phyloP scores from a whole-genome alignment of 768 basidiomycete species.

The Cystofilobasidium bisporidii region DNA sequence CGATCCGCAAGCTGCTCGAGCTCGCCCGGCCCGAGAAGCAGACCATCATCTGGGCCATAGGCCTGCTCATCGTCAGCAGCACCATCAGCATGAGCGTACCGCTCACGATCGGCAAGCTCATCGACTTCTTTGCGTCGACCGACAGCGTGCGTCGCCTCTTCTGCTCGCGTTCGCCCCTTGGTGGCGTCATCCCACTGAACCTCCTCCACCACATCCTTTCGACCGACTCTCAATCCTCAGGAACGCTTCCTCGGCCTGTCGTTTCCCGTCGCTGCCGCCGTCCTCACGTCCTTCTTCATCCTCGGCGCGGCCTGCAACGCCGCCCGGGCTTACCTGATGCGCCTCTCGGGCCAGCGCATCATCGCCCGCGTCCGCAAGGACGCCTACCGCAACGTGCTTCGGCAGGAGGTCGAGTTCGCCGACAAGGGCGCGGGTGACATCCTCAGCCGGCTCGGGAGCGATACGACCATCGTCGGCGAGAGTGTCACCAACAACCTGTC shows the following conservation, averaged over 20 bases:
- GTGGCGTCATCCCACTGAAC: too few relatives aligned
- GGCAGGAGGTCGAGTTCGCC: slow-evolving; percentile 85
- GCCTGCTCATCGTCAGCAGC: slow-evolving; percentile 69
- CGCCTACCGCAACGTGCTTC: slow-evolving; percentile 71
- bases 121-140: slow-evolving; percentile 73
- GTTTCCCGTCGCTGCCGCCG: slow-evolving; percentile 64
- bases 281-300: slow-evolving; percentile 67
- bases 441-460: slow-evolving; percentile 76
- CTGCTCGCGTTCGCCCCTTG: too few relatives aligned
- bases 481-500: slow-evolving; percentile 46
- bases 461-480: slow-evolving; percentile 83
- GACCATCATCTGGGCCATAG: slow-evolving; percentile 63
- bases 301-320: slow-evolving; percentile 81
- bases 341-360: slow-evolving; percentile 81
- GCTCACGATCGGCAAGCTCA: slow-evolving; percentile 82
- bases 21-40: slow-evolving; percentile 76
- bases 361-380: slow-evolving; percentile 66
- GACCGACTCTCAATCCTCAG: too few relatives aligned
- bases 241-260: slow-evolving; percentile 66
- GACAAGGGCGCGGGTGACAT: slow-evolving; percentile 91
- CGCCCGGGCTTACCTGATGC: slow-evolving; percentile 54
- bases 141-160: slow-evolving; percentile 51
- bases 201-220: too few relatives aligned
- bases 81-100: slow-evolving; percentile 86
- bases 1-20: slow-evolving; percentile 49